These are phyloP conservation scores for Vitis vinifera DNA, from an alignment of 164 flowering plant species.

Conservation along the genomic window ASM3070453v1 NC_081818.1:29448001-29448500, in stretches of 20 bases:
- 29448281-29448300: too few relatives aligned
- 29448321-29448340: too few relatives aligned
- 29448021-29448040: background rate
- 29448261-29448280: too few relatives aligned
- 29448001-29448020: background rate
- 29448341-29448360: background rate
- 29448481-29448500: background rate
- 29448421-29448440: constrained; percentile 10
- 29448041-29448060: background rate
- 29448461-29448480: background rate
- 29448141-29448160: background rate
- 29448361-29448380: background rate
- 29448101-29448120: background rate
- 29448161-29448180: too few relatives aligned
- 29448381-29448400: background rate
- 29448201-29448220: too few relatives aligned
- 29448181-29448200: too few relatives aligned
- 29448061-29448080: background rate
- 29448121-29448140: background rate
- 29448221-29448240: too few relatives aligned
- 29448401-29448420: constrained; percentile 5
- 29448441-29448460: constrained; percentile 9
- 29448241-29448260: too few relatives aligned
- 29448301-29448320: too few relatives aligned
- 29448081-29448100: background rate